phyloP scores from a whole-genome alignment of 2,329 filamentous ascomycete genomes.

The Apiospora pterosperma region DNA sequence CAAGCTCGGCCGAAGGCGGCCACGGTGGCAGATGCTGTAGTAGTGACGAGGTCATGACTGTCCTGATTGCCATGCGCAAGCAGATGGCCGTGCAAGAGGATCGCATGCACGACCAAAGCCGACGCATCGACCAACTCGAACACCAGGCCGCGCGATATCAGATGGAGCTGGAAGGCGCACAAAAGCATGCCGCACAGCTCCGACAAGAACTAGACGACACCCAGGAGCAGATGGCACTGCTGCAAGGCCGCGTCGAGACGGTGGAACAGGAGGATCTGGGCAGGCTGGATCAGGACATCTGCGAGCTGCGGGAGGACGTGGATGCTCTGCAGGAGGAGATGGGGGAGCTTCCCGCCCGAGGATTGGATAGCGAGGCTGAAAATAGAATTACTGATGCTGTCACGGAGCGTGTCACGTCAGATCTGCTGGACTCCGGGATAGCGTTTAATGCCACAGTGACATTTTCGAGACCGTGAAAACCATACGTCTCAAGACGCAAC shows the following conservation, averaged over 20 bases:
- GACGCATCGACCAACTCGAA: not conserved
- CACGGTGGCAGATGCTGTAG: not conserved
- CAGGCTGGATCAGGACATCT: not conserved
- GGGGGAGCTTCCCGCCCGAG: not conserved
- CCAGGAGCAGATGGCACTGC: not conserved
- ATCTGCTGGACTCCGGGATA: not conserved
- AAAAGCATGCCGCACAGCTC: not conserved
- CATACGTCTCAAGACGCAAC: not conserved
- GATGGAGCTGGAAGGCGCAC: not conserved
- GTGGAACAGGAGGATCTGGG: not conserved
- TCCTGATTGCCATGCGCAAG: not conserved
- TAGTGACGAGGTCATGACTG: not conserved
- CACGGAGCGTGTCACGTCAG: not conserved
- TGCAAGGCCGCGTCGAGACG: not conserved
- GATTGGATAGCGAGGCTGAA: not conserved
- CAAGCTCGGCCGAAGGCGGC: not conserved
- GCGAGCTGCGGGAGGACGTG: not conserved
- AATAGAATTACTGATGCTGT: not conserved
- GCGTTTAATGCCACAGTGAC: not conserved
- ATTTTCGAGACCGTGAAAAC: not conserved
- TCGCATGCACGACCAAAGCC: not conserved
- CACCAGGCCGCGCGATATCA: not conserved
- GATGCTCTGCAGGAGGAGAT: not conserved
- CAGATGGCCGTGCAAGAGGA: not conserved
- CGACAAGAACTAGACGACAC: not conserved